phyloP scores from a whole-genome alignment of 2,329 filamentous ascomycete genomes.

The Bipolaris bicolor region DNA sequence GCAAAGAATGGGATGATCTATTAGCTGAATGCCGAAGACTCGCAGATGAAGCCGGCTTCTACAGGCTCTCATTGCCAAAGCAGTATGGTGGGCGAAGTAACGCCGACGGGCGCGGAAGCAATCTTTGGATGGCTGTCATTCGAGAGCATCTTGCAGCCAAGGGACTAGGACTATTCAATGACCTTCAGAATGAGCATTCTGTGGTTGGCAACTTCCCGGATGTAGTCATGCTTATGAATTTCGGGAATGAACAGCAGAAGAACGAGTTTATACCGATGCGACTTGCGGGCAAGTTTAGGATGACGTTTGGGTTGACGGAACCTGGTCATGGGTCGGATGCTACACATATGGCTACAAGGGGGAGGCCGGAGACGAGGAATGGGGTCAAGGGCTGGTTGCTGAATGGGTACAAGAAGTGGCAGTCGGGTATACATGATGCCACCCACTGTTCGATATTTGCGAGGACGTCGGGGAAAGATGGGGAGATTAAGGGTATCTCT shows the following conservation, averaged over 20 bases:
- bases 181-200: constrained; percentile 68
- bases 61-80: constrained; percentile 62
- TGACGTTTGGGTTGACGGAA: constrained; percentile 68
- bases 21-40: constrained; percentile 57
- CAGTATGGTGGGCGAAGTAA: constrained; percentile 62
- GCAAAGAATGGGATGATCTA: constrained; percentile 64
- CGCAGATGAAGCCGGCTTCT: constrained; percentile 67
- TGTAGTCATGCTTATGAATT: constrained; percentile 66
- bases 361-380: constrained; percentile 52
- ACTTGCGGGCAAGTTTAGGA: constrained; percentile 60
- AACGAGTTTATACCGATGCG: constrained; percentile 60
- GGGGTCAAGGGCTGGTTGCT: constrained; percentile 59
- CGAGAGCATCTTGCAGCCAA: constrained; percentile 65
- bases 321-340: constrained; percentile 67
- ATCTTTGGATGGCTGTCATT: constrained; percentile 69
- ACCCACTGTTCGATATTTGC: constrained; percentile 69
- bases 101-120: constrained; percentile 53
- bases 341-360: constrained; percentile 66
- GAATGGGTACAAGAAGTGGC: constrained; percentile 68
- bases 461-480: constrained; percentile 60
- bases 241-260: constrained; percentile 63
- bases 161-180: constrained; percentile 66
- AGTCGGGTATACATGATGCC: constrained; percentile 67
- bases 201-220: constrained; percentile 69
- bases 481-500: constrained; percentile 63